phyloP scores from a whole-genome alignment of 2,329 filamentous ascomycete species.

The Monilinia laxa region DNA sequence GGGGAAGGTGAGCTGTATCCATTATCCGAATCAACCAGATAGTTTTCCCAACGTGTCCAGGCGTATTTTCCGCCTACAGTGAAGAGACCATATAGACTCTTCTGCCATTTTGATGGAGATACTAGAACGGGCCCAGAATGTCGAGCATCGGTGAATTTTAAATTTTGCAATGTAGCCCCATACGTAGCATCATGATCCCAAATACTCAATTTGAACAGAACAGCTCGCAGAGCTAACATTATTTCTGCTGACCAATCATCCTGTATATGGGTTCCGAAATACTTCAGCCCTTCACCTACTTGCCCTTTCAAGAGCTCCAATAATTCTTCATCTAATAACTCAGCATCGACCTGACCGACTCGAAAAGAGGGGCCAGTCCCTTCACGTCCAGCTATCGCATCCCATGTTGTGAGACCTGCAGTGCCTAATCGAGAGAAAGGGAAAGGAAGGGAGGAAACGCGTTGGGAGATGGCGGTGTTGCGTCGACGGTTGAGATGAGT shows the following conservation, averaged over 20 bases:
- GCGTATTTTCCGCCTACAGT: conserved; percentile 86
- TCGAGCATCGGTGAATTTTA: conserved; percentile 85
- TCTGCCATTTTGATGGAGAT: conserved; percentile 78
- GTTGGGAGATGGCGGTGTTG: conserved; percentile 53
- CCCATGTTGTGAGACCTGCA: conserved; percentile 59
- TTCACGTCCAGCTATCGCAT: conserved; percentile 68
- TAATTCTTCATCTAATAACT: conserved; percentile 90
- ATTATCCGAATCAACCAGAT: conserved; percentile 74
- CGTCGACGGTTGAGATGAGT: conserved; percentile 50
- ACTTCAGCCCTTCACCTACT: conserved; percentile 83
- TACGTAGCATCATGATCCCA: conserved; percentile 98
- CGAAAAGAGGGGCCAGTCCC: conserved; percentile 84
- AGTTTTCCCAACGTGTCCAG: conserved; percentile 90
- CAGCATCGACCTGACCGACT: conserved; percentile 93
- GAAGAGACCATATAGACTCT: conserved; percentile 76
- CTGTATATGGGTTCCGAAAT: conserved; percentile 74
- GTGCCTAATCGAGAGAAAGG: conserved; percentile 60
- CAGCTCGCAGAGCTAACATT: conserved; percentile 68
- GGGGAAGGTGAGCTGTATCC: conserved; percentile 65
- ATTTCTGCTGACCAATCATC: conserved; percentile 91
- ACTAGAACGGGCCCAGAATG: conserved; percentile 59
- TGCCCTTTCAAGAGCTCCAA: conserved; percentile 82
- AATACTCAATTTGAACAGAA: conserved; percentile 90
- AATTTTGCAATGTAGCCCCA: conserved; percentile 86
- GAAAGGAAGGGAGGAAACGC: conserved; percentile 58